Percentiles rank a stretch among this genome's conserved stretches.
These are phyloP conservation scores for Ambrosia hybrid DNA, from an alignment of 140 eudicot species.

Conservation along the genomic window DNA sequence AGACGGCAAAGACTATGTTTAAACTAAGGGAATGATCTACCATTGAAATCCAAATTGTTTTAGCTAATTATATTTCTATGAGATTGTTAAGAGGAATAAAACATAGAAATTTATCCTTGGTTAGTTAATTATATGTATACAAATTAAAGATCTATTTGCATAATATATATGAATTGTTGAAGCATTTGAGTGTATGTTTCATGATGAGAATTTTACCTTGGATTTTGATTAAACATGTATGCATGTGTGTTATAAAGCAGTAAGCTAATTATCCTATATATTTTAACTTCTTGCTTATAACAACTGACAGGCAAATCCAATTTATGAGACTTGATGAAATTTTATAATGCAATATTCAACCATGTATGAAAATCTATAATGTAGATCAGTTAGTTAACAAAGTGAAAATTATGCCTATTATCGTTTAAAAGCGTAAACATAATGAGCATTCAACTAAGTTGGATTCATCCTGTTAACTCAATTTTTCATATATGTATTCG, in stretches of 20 bases:
- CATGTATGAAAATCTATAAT: too few species aligned
- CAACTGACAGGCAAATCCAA: background rate
- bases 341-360: background rate
- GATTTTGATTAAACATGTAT: background rate
- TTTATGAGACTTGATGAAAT: background rate
- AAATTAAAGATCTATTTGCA: slow-evolving; percentile 11
- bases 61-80: slow-evolving; percentile 16
- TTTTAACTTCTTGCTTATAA: background rate
- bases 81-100: slow-evolving; percentile 20
- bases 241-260: background rate
- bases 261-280: background rate
- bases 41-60: slow-evolving; percentile 9
- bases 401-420: too few species aligned
- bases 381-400: background rate
- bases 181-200: slow-evolving; percentile 6
- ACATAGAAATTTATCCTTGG: slow-evolving; percentile 22
- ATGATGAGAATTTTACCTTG: slow-evolving; percentile 19
- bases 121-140: background rate
- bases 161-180: slow-evolving; percentile 11
- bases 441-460: too few species aligned
- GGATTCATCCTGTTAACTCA: too few species aligned
- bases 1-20: slow-evolving; percentile 47
- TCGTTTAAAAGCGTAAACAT: too few species aligned
- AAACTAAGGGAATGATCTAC: slow-evolving; percentile 1
- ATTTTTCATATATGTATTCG: too few species aligned